These are phyloP conservation scores for Coemansia sp. DNA, from an alignment of 371 early-diverging fungal genomes.

Conservation along the genomic window DNA sequence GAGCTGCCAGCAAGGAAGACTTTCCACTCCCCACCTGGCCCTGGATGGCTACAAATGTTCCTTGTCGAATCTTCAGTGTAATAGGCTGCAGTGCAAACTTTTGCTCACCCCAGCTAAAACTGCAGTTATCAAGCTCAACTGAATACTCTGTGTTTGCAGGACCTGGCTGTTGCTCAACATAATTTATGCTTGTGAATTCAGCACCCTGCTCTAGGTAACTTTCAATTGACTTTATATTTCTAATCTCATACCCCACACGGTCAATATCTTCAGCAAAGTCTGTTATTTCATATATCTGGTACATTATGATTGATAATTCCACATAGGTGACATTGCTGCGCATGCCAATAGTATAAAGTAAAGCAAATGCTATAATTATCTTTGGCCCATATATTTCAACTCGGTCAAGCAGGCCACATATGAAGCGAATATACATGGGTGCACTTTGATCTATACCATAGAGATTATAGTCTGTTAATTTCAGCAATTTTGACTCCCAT, in stretches of 20 bases:
- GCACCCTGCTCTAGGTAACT: background rate
- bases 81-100: background rate
- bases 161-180: background rate
- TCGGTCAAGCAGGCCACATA: background rate
- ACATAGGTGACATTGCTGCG: background rate
- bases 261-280: background rate
- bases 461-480: background rate
- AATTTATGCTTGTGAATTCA: background rate
- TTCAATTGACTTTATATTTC: background rate
- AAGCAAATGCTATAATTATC: background rate
- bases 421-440: background rate
- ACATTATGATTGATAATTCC: background rate
- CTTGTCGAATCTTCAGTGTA: background rate
- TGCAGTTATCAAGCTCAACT: background rate
- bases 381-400: background rate
- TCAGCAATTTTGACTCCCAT: background rate
- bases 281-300: background rate
- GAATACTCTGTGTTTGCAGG: background rate
- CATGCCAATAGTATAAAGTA: background rate
- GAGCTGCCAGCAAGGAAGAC: slow-evolving; percentile 22
- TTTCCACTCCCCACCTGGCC: slow-evolving; percentile 30
- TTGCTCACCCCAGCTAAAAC: background rate
- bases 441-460: background rate
- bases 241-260: background rate
- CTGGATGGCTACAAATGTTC: slow-evolving; percentile 14